Evolutionary conservation across 2,329 filamentous ascomycete species (phyloP), one percentile per base, ranked within the genome.

Genomic region (Pseudocercospora cruenta): DNA sequence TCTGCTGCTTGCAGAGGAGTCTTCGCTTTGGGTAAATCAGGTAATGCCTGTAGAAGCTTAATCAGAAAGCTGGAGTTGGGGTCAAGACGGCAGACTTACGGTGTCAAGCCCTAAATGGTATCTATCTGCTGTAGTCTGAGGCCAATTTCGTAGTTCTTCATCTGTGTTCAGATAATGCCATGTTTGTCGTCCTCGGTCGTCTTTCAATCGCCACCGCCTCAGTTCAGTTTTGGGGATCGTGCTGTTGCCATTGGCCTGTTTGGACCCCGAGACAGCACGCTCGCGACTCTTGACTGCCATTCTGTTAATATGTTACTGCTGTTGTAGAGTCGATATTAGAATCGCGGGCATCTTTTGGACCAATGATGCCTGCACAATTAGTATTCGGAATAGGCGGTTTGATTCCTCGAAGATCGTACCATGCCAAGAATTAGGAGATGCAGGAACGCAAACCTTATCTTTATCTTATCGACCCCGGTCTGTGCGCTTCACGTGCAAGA

Each of bases 91-190:
- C 28, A 51, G 54, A 22, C 78, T 66, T 82, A 97, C 94, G 69
- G 90, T 87, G 62, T 92, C 88, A 55, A 97, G 80, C 19, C 92
- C 92, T 19, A 99, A 78, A 74, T 89, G 92, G 78, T 93, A 96
- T 79, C 93, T 97, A 77, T 99, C 96, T n/a, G 93, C 92, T 63
- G 84, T 85, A 24, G 87, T 91, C 80, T 97, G 94, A 4, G 94
- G 93, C 94, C 94, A 97, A 64, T 87, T 81, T 72, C 91, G 83
- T 7, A 85, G 80, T 63, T 91, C 88, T 66, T 92, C 85, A 62
- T 95, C 90, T 9, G 87, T 87, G 69, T 86, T 81, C 2, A 99
- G 82, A 76, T 98, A 99, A 74, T 95, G 91, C 95, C 95, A 99
- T 59, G 92, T 97, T 74, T 97, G 93, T 63, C 91, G 86, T 58